A percentile compares a stretch with the other conserved stretches of the same genome.
Conservation (phyloP, 192 early-diverging fungal genomes). For the Umbelopsis isabellina region DNA sequence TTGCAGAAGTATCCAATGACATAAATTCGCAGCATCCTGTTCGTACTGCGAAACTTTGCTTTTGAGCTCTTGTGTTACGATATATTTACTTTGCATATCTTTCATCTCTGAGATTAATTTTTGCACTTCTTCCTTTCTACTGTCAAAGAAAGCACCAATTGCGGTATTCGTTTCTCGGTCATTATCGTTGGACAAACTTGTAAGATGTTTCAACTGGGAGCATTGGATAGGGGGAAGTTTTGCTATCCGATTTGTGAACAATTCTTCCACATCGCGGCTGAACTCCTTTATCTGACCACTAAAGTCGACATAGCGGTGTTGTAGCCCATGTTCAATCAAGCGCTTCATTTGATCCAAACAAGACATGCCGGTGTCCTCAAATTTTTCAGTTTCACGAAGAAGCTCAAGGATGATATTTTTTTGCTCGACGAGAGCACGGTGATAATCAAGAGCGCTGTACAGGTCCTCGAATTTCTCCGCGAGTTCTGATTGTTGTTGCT, state of each 20-base stretch:
- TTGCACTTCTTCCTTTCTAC: neutral
- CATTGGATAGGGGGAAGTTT: neutral
- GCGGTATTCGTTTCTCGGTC: neutral
- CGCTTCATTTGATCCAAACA: constrained; percentile 6
- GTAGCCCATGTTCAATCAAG: neutral
- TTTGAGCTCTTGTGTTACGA: constrained; percentile 5
- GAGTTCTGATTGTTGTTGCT: neutral
- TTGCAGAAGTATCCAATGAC: constrained; percentile 10
- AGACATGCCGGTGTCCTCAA: neutral
- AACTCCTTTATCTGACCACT: neutral
- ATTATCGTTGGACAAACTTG: neutral
- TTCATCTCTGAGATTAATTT: neutral
- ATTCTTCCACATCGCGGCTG: neutral
- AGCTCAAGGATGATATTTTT: neutral
- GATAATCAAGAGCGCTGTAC: neutral
- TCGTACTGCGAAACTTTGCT: neutral
- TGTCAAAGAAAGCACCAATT: neutral
- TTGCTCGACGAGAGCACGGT: neutral
- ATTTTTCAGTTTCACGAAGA: neutral
- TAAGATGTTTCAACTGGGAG: neutral
- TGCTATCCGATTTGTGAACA: neutral
- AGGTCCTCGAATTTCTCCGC: neutral
- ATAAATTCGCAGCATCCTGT: neutral
- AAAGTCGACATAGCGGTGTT: constrained; percentile 1
- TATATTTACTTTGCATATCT: neutral